Conservation (phyloP, 495 filamentous ascomycete species). For the Neurospora hispaniola region DNA sequence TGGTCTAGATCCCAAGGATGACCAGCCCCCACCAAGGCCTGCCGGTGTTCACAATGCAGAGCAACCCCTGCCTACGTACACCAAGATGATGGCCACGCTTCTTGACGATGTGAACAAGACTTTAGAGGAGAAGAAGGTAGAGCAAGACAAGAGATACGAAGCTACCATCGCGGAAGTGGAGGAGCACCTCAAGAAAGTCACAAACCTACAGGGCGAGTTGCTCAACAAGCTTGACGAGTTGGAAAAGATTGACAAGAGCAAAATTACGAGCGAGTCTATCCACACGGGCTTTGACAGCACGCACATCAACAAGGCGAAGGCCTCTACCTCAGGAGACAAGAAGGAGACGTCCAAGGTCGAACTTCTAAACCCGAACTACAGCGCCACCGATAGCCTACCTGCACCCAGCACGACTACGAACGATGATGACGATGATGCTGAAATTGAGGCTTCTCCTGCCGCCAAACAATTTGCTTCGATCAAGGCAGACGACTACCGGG, state of each 20-base stretch:
- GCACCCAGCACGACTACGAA: slow-evolving; percentile 16
- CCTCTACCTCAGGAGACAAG: slow-evolving; percentile 31
- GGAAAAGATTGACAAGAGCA: slow-evolving; percentile 75
- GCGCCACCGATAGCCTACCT: slow-evolving; percentile 13
- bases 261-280: slow-evolving; percentile 88
- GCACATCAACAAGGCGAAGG: slow-evolving; percentile 51
- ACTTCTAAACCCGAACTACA: slow-evolving; percentile 63
- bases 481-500: slow-evolving; percentile 60
- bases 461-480: slow-evolving; percentile 73
- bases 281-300: slow-evolving; percentile 90
- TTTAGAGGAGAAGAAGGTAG: slow-evolving; percentile 53
- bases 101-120: slow-evolving; percentile 92
- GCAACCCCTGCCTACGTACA: slow-evolving; percentile 68
- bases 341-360: slow-evolving; percentile 49
- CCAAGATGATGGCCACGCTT: slow-evolving; percentile 87
- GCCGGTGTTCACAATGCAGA: slow-evolving; percentile 68
- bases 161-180: slow-evolving; percentile 67
- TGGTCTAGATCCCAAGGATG: slow-evolving; percentile 50
- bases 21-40: slow-evolving; percentile 59
- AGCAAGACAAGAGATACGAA: slow-evolving; percentile 49
- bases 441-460: slow-evolving; percentile 63
- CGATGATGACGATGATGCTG: slow-evolving; percentile 56
- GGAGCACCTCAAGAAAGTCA: slow-evolving; percentile 65
- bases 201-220: slow-evolving; percentile 65
- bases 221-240: slow-evolving; percentile 61